Base-by-base conservation (phyloP, 495 filamentous ascomycete species). In the Paragyromitra xinjiangensis region DNA sequence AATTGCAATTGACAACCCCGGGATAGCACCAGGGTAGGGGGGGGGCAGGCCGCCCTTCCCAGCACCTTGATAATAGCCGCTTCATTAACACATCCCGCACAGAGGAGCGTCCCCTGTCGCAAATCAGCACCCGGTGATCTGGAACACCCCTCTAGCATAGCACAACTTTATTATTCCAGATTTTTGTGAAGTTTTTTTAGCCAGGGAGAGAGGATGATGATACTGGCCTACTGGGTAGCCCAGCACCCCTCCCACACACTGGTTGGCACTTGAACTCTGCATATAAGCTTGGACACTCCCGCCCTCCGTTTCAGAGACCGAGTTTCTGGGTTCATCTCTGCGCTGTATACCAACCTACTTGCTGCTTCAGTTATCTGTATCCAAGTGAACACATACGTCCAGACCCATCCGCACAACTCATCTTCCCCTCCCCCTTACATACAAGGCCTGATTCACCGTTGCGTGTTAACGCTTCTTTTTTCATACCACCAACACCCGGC, bases 251-350 rank as follows among this genome's bases (percentile, higher is more conserved):
- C 71, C 44, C 44, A 48, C 44, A 34, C 29, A 34, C 29, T 48
- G 44, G 51, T 50, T 70, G 44, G n/a, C 64, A 70, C 69, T 69
- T 75, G 64, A 55, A 45, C 53, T 73, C 78, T 71, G 78, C 78
- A 81, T 80, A 80, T 80, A 80, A 80, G 61, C 78, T 80, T 80
- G 61, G 71, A 44, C 78, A 24, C 65, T 71, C 78, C 78, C 78
- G 62, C 62, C 77, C 56, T 79, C 37, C 65, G 53, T 75, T 80
- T 77, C 29, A 61, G 70, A 69, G 78, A 56, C 61, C 77, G 71
- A 61, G 70, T 80, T 64, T 73, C 66, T 80, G 78, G 77, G 69
- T 71, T 68, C 51, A 72, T 37, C 29, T 71, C 73, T 72, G 66
- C 7, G 63, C 66, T 78, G 51, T 79, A 56, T 71, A 67, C 61